Base-by-base conservation (phyloP, 768 basidiomycete genomes). In the Daedalea quercina region DNA sequence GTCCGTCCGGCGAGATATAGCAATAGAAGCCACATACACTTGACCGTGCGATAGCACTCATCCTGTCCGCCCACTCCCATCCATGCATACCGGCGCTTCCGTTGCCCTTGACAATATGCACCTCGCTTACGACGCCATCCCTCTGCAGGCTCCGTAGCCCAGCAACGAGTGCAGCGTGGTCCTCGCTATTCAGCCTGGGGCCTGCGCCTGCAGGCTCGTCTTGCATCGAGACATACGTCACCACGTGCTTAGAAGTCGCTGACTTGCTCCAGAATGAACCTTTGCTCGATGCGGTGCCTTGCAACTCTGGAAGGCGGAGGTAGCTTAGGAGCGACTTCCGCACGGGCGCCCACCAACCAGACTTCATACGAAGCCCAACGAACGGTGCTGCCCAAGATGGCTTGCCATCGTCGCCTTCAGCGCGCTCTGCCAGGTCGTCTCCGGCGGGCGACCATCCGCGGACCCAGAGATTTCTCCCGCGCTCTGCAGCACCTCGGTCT, bases 221-320 rank as follows among this genome's bases (percentile, higher is more conserved):
- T 65, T 87, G 87, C 37, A 78, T 73, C 54, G 84, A 72, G 20
- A 90, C 70, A 62, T 90, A 90, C 40, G 86, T 85, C 50, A 90
- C 73, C 12, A 79, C 73, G 23, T 73, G 76, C 61, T 72, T 75
- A 55, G 58, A 52, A 13, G 53, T 53, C 51, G 48, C 54, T 57
- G 53, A 54, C 54, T 9, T 64, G 45, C 50, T 68, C 64, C 53
- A 57, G 54, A 22, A 64, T 75, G 33, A 85, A 67, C 68, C 57
- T 73, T 81, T 19, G 63, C 54, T 3, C 71, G 74, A 8, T 82
- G 57, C 19, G 68, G 69, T 20, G 66, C 64, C 41, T 78, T 67
- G 37, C 57, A 81, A 57, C 15, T 60, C 61, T 0, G 62, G 58
- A 13, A 67, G 55, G 3, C 67, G 67, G 43, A 76, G 65, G 55